Base-by-base conservation (phyloP, 768 basidiomycete genomes). In the Kwoniella sp. region DNA sequence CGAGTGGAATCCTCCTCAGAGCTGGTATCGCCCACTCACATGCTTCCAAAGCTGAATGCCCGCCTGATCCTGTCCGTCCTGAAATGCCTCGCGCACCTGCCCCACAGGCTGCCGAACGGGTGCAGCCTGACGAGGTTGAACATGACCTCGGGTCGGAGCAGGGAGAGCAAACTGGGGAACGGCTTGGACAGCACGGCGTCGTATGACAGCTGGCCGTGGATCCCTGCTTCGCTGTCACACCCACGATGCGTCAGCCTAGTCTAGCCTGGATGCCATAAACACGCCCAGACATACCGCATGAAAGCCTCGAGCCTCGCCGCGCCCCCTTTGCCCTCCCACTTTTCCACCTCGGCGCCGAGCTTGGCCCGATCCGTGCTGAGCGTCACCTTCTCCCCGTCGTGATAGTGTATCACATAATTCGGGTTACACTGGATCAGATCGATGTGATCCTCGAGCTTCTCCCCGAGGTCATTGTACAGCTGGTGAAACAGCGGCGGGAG, bases 341-440 rank as follows among this genome's bases (percentile, higher is more conserved):
- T 68, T 53, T 76, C 75, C 12, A 76, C 71, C 54, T 77, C 75
- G 23, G 50, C 51, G 51, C 71, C 73, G 61, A 78, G 60, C 49
- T 58, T 37, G 2, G 70, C 70, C 46, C 76, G 50, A 62, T 77
- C 74, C 5, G 73, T 73, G 36, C 55, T 60, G 26, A 78, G 59
- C n/a, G 56, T 58, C 29, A 78, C 66, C n/a, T 56, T 65, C 53
- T 76, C 73, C 11, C 76, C 75, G 63, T 77, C 76, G 33, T 75
- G 73, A 53, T 74, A 78, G 42, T 77, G 76, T 33, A 77, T 63
- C 15, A 72, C 59, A 56, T 77, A 78, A 56, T 78, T 78, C 8
- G 76, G 76, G 26, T 76, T 65, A 57, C 77, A 78, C 48, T 78
- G 76, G 25, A 75, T 63, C 37, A 78, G 65, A 32, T 76, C 65